These are phyloP conservation scores for Dioscorea zingiberensis DNA, from an alignment of 106 monocot genomes.

Conservation along the genomic window DNA sequence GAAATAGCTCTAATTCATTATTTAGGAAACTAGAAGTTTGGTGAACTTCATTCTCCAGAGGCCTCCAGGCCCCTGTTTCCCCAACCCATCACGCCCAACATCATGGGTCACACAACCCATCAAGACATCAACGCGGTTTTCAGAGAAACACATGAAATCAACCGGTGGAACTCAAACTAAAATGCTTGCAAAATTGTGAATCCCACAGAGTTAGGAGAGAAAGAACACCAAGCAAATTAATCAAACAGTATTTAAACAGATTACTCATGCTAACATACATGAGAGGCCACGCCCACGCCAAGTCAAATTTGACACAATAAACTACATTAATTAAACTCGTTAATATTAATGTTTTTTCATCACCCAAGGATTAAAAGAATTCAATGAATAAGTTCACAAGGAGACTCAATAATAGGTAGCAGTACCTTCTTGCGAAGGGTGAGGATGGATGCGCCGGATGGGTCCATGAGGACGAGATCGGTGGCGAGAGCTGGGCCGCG, in stretches of 20 bases:
- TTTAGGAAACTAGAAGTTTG: no score
- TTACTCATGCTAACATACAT: background rate
- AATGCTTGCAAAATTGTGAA: no score
- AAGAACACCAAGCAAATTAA: no score
- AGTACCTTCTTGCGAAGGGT: constrained; percentile 57
- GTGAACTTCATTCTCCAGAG: no score
- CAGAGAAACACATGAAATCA: background rate
- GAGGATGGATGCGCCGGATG: constrained; percentile 59
- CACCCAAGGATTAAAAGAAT: background rate
- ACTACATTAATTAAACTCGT: background rate
- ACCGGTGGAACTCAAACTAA: background rate
- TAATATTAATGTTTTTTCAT: background rate
- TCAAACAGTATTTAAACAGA: background rate
- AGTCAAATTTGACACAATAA: background rate
- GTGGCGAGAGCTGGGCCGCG: constrained; percentile 16
- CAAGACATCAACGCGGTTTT: background rate
- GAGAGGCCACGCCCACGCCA: no score
- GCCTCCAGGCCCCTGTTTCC: no score
- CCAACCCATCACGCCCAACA: no score
- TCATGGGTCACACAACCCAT: no score
- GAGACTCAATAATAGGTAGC: no score
- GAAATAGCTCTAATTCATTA: no score
- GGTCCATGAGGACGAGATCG: constrained; percentile 73
- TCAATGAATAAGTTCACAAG: no score
- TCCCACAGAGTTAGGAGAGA: no score